phyloP scores from a whole-genome alignment of 1,139 yeast species.

The Saccharomyces hybrid region DNA sequence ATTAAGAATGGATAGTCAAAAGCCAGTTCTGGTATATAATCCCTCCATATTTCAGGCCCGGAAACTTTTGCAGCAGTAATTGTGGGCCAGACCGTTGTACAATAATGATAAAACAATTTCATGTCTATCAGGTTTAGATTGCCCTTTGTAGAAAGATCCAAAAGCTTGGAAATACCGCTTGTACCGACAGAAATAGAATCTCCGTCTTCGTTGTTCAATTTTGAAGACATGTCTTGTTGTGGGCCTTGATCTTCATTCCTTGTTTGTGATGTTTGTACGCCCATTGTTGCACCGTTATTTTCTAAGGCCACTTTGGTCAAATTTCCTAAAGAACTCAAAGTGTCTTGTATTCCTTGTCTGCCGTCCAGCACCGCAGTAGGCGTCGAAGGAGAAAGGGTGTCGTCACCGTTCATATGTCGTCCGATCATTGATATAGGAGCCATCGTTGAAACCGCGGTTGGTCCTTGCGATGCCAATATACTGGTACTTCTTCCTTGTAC shows the following conservation, averaged over 20 bases:
- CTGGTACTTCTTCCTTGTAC: not conserved
- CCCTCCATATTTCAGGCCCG: constrained; percentile 79
- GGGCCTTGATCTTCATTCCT: not conserved
- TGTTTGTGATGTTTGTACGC: not conserved
- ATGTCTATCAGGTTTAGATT: constrained; percentile 67
- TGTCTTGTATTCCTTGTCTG: not conserved
- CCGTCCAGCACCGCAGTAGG: not conserved
- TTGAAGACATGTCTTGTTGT: not conserved
- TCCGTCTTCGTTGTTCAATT: constrained; percentile 2
- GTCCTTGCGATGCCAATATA: not conserved
- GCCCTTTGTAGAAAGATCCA: constrained; percentile 28
- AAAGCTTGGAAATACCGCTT: constrained; percentile 14
- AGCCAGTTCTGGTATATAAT: constrained; percentile 81
- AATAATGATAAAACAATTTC: constrained; percentile 78
- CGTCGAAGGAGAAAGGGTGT: not conserved
- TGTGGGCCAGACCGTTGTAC: constrained; percentile 75
- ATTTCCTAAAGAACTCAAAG: not conserved
- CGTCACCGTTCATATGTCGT: not conserved
- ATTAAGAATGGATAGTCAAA: constrained; percentile 82
- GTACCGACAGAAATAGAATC: not conserved
- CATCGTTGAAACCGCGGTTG: not conserved
- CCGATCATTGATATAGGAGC: not conserved
- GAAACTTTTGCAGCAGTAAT: constrained; percentile 88
- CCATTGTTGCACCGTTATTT: not conserved
- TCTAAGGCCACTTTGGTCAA: not conserved